phyloP scores from a whole-genome alignment of 2,329 filamentous ascomycete species.

The Pestalotiopsis fici region DNA sequence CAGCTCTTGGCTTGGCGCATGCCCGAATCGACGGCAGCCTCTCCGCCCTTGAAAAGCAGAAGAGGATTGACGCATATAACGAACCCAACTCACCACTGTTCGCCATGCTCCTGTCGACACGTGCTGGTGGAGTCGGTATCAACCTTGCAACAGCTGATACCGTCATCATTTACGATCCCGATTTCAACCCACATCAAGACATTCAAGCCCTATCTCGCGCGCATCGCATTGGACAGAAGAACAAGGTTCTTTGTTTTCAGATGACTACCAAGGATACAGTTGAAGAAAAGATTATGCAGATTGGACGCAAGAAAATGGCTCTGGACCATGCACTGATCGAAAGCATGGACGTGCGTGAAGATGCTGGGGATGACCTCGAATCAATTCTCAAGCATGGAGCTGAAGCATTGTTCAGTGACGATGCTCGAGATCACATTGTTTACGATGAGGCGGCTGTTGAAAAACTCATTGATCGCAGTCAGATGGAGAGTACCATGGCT shows the following conservation, averaged over 20 bases:
- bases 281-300: constrained; percentile 95
- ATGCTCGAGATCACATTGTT: constrained; percentile 69
- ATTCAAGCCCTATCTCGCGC: constrained; percentile 93
- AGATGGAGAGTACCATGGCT: constrained; percentile 71
- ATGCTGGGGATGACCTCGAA: constrained; percentile 78
- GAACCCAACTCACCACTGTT: constrained; percentile 80
- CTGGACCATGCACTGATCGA: constrained; percentile 95
- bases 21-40: constrained; percentile 86
- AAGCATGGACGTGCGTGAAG: constrained; percentile 81
- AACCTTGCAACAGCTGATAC: constrained; percentile 97
- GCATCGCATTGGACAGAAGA: constrained; percentile 94
- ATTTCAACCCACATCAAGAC: constrained; percentile 98
- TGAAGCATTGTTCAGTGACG: constrained; percentile 80
- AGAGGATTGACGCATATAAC: constrained; percentile 92
- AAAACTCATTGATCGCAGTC: constrained; percentile 83
- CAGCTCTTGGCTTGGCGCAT: constrained; percentile 71
- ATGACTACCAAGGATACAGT: constrained; percentile 85
- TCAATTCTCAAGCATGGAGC: constrained; percentile 88
- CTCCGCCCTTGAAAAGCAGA: constrained; percentile 84
- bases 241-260: constrained; percentile 94
- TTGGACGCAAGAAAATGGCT: constrained; percentile 93
- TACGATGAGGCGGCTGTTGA: constrained; percentile 87
- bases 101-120: constrained; percentile 89
- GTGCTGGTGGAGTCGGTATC: constrained; percentile 95
- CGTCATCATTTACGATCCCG: constrained; percentile 94